Base-by-base conservation (phyloP, 768 basidiomycete genomes). In the Butyriboletus loyo region DNA sequence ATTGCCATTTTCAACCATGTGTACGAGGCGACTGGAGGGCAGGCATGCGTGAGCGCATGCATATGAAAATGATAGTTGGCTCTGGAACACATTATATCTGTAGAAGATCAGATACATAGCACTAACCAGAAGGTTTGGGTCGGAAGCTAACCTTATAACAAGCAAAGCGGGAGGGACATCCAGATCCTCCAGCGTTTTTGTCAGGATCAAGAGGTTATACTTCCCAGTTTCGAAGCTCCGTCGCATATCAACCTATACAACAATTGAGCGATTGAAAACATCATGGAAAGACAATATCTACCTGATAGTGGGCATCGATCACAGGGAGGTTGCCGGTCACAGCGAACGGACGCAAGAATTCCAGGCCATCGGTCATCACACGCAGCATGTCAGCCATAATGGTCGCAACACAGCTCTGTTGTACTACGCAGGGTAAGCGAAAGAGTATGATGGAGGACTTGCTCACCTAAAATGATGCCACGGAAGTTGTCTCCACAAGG, bases 381-480 rank as follows among this genome's bases (percentile, higher is more conserved):
- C 77, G 75, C 36, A 90, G 62, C 40, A 88, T 69, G 51, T 86
- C 83, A 31, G 71, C 72, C 56, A 90, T 71, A n/a, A 78, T 74
- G 24, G 73, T 63, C n/a, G 86, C 87, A 38, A 82, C 75, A 32
- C 70, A 68, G 32, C 75, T 69, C 49, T 73, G 75, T 58, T 77
- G 77, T 2, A 88, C 87, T 90, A 34, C 38, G 50, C 45, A 40
- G 13, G 50, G 51, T 62, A 17, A 59, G 52, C 49, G 13, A 37
- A 57, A 32, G 19, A 83, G 76, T 35, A 86, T 63, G 41, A 14
- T 7, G 10, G n/a, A 17, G 36, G 22, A 15, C 24, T 35, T 38
- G 32, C 65, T 50, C 58, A 89, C 89, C 87, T 56, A 89, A 77
- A 25, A 92, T 66, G 22, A 91, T 74, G 15, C 82, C 86, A 40